phyloP scores from a whole-genome alignment of 306 rosid species.

The Cucurbita argyrosperma region DNA sequence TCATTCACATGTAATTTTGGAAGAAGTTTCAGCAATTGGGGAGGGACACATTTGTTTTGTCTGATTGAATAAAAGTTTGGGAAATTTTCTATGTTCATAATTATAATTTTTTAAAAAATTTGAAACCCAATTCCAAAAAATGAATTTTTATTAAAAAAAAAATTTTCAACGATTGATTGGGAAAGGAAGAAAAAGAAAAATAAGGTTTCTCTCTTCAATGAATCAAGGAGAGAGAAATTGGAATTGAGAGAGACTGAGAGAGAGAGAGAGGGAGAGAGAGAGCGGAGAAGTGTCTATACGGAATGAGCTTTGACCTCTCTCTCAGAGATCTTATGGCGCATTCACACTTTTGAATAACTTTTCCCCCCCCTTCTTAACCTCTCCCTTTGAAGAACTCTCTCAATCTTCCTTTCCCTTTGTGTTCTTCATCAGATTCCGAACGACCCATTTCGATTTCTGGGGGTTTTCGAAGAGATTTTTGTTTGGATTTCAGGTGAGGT shows the following conservation, averaged over 20 bases:
- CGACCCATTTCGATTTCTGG: background rate
- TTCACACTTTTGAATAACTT: constrained; percentile 7
- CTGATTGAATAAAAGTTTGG: no score
- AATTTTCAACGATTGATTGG: background rate
- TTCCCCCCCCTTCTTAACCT: background rate
- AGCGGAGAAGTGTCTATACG: background rate
- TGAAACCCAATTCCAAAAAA: background rate
- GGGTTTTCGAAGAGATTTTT: background rate
- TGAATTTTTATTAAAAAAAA: background rate
- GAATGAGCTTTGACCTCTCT: constrained; percentile 16
- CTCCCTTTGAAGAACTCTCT: background rate
- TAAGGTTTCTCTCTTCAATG: background rate
- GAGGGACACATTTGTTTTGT: no score
- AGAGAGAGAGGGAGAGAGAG: background rate
- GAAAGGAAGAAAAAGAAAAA: background rate
- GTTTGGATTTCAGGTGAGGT: background rate
- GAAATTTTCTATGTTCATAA: no score
- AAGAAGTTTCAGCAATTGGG: no score
- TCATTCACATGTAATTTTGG: no score
- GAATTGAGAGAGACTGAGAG: background rate
- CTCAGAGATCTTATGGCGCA: constrained; percentile 2
- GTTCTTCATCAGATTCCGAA: background rate
- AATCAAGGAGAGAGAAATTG: background rate
- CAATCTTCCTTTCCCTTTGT: background rate
- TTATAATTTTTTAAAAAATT: background rate